These are phyloP conservation scores for Lasiodiplodia citricola DNA, from an alignment of 2,329 filamentous ascomycete genomes.

Conservation along the genomic window DNA sequence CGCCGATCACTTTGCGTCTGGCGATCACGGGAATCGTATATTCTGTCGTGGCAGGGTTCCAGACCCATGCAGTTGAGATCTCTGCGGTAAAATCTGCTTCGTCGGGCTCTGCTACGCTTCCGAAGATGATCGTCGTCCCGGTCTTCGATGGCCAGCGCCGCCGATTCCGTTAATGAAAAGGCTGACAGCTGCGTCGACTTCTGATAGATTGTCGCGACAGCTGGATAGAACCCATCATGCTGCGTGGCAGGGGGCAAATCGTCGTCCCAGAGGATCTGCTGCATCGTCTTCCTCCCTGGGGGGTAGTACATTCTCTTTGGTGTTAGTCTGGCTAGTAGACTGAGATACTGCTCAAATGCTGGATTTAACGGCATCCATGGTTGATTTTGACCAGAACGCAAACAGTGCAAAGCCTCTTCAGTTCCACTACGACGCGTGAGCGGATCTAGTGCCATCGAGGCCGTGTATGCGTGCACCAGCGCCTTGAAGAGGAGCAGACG, in stretches of 20 bases:
- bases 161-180: conserved; percentile 2
- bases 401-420: conserved; percentile 61
- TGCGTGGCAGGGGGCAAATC: conserved; percentile 35
- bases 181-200: conserved; percentile 28
- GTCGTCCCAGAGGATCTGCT: conserved; percentile 40
- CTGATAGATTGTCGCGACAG: conserved; percentile 31
- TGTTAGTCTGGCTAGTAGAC: conserved; percentile 41
- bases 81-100: background rate
- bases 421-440: conserved; percentile 65
- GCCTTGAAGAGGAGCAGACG: conserved; percentile 62
- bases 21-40: background rate
- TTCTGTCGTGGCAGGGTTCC: background rate
- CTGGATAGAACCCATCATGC: conserved; percentile 36
- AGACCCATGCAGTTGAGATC: background rate
- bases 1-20: background rate
- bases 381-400: conserved; percentile 58
- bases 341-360: conserved; percentile 29
- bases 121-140: background rate
- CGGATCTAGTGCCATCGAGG: conserved; percentile 61
- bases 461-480: conserved; percentile 65
- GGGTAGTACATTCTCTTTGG: conserved; percentile 45
- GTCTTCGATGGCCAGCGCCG: background rate
- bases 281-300: conserved; percentile 34
- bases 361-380: conserved; percentile 36
- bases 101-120: background rate